phyloP scores from a whole-genome alignment of 352 stramenopile species.

The Nothophytophthora sp. region DNA sequence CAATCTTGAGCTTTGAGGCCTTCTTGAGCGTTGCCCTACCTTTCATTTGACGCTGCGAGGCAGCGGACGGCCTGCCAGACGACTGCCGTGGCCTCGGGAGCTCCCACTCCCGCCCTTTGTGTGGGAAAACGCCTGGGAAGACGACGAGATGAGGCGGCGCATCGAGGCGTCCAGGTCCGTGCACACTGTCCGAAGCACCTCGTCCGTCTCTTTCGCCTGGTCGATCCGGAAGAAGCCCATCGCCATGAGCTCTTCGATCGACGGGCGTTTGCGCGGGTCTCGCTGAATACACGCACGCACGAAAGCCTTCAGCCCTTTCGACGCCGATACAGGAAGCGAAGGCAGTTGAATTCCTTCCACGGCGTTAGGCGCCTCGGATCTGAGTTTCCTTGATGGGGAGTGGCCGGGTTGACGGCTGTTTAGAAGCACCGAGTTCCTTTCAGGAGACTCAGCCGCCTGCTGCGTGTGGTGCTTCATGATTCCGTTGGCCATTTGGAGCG shows the following conservation, averaged over 20 bases:
- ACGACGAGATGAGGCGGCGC: conserved; percentile 24
- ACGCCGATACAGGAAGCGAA: conserved; percentile 42
- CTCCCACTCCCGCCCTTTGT: not conserved
- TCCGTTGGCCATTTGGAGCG: conserved; percentile 51
- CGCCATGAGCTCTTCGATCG: conserved; percentile 26
- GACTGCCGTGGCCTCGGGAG: too few species aligned
- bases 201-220: conserved; percentile 41
- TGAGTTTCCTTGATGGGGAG: conserved; percentile 9
- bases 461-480: conserved; percentile 4
- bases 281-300: conserved; percentile 46
- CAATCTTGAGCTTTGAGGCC: not conserved
- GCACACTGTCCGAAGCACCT: conserved; percentile 57
- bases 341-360: conserved; percentile 5
- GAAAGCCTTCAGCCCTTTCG: conserved; percentile 44
- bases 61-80: too few species aligned
- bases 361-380: conserved; percentile 2
- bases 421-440: conserved; percentile 7
- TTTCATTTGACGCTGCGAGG: too few species aligned
- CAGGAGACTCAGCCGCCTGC: conserved; percentile 1
- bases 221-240: conserved; percentile 65
- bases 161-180: conserved; percentile 68
- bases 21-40: too few species aligned
- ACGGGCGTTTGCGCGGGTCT: conserved; percentile 39
- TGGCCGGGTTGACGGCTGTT: conserved; percentile 3
- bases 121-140: not conserved